These are phyloP conservation scores for Trifolium repens DNA, from an alignment of 306 rosid genomes.

Conservation along the genomic window DNA sequence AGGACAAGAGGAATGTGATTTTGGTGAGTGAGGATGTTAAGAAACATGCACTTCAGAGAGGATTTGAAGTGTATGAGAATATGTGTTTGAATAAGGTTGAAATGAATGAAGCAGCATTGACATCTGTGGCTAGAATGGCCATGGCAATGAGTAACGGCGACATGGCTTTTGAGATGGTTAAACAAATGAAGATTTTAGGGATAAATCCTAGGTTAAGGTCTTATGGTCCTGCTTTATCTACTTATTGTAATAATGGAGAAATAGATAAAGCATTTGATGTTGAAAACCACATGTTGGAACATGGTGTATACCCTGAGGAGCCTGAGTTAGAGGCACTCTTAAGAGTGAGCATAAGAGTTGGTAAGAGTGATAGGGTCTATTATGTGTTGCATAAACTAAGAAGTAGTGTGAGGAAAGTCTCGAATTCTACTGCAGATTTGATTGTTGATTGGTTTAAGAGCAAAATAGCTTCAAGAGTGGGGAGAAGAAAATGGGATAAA, in stretches of 20 bases:
- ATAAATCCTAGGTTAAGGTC: conserved; percentile 82
- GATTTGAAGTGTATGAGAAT: conserved; percentile 76
- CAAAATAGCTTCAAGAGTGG: conserved; percentile 73
- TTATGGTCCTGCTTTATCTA: conserved; percentile 81
- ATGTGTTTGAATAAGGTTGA: conserved; percentile 63
- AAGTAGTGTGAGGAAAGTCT: conserved; percentile 67
- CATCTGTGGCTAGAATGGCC: conserved; percentile 95
- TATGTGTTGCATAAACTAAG: conserved; percentile 85
- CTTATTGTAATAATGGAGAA: conserved; percentile 67
- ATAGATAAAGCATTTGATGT: conserved; percentile 81
- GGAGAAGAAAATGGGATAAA: conserved; percentile 77
- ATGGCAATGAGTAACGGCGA: conserved; percentile 89
- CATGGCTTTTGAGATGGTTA: conserved; percentile 89
- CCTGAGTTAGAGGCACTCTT: conserved; percentile 83
- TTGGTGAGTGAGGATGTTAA: conserved; percentile 70
- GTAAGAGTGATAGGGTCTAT: conserved; percentile 74
- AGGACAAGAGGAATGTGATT: conserved; percentile 31
- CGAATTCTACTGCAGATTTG: conserved; percentile 61
- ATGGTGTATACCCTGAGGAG: conserved; percentile 90
- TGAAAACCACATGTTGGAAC: conserved; percentile 83
- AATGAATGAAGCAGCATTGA: conserved; percentile 92
- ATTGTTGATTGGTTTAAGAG: conserved; percentile 72
- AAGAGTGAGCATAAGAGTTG: conserved; percentile 59
- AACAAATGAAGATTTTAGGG: conserved; percentile 79
- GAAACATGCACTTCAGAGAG: conserved; percentile 71